Conservation (phyloP, 2,329 filamentous ascomycete genomes). For the Colletotrichum sp. region DNA sequence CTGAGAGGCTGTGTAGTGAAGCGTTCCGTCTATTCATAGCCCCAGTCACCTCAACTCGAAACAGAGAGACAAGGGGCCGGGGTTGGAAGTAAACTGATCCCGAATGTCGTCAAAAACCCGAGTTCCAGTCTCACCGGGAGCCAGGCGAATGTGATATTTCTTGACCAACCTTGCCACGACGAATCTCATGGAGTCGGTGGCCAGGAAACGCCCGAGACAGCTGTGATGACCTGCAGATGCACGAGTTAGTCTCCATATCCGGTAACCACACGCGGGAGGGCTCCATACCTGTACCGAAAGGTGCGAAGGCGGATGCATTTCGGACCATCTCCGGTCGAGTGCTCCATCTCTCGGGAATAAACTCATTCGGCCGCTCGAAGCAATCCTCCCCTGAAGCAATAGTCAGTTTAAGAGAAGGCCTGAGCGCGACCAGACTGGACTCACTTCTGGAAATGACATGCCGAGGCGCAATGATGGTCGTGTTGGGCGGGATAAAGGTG, state of each 20-base stretch:
- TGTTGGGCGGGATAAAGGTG: conserved; percentile 15
- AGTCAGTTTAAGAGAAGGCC: not conserved
- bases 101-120: conserved; percentile 15
- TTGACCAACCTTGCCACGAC: conserved; percentile 16
- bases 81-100: conserved; percentile 18
- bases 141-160: conserved; percentile 12
- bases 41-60: conserved; percentile 11
- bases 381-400: conserved; percentile 25
- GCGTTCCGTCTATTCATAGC: not conserved
- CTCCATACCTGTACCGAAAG: conserved; percentile 33
- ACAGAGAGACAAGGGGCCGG: conserved; percentile 16
- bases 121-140: conserved; percentile 12
- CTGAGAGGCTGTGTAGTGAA: not conserved
- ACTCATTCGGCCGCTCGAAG: conserved; percentile 31
- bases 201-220: conserved; percentile 17
- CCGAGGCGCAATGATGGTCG: conserved; percentile 21
- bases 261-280: not conserved
- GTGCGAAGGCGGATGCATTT: conserved; percentile 31
- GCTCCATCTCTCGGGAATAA: conserved; percentile 43
- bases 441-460: conserved; percentile 37
- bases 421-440: not conserved
- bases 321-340: conserved; percentile 33
- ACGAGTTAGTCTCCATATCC: not conserved
- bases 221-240: conserved; percentile 7
- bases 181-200: conserved; percentile 15